A percentile compares a stretch with the other conserved stretches of the same genome.
Conservation (phyloP, 495 filamentous ascomycete species). For the Trypethelium eluteriae region DNA sequence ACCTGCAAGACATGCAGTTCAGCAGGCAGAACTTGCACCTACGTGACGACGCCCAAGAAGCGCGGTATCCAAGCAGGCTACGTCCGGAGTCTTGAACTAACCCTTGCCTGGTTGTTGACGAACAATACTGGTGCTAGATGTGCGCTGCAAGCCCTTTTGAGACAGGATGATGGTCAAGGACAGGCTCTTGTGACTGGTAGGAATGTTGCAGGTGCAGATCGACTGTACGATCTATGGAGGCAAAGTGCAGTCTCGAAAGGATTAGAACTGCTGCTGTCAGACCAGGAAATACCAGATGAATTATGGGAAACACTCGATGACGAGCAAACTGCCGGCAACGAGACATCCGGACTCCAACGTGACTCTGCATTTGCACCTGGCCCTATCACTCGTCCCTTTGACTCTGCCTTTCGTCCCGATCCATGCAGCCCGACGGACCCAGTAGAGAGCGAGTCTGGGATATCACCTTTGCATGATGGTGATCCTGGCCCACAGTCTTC, state of each 20-base stretch:
- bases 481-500: neutral
- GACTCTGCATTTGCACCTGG: neutral
- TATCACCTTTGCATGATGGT: neutral
- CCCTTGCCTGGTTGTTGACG: slow-evolving; percentile 38
- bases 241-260: slow-evolving; percentile 27
- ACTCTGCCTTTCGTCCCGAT: neutral
- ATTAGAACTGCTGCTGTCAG: slow-evolving; percentile 30
- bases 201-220: slow-evolving; percentile 25
- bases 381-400: neutral
- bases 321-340: neutral
- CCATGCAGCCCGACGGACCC: neutral
- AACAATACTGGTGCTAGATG: slow-evolving; percentile 32
- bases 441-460: neutral
- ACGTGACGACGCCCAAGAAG: slow-evolving; percentile 63
- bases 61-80: slow-evolving; percentile 60
- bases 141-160: slow-evolving; percentile 22
- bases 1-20: slow-evolving; percentile 55
- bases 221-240: slow-evolving; percentile 31
- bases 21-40: slow-evolving; percentile 55
- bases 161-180: slow-evolving; percentile 11
- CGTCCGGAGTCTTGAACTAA: slow-evolving; percentile 52
- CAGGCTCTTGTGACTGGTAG: slow-evolving; percentile 22
- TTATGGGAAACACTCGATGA: neutral
- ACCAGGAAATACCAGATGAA: slow-evolving; percentile 9
- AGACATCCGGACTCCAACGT: neutral